Evolutionary conservation across 345 rosid genomes (phyloP).

Genomic region (Acer yangbiense): DNA sequence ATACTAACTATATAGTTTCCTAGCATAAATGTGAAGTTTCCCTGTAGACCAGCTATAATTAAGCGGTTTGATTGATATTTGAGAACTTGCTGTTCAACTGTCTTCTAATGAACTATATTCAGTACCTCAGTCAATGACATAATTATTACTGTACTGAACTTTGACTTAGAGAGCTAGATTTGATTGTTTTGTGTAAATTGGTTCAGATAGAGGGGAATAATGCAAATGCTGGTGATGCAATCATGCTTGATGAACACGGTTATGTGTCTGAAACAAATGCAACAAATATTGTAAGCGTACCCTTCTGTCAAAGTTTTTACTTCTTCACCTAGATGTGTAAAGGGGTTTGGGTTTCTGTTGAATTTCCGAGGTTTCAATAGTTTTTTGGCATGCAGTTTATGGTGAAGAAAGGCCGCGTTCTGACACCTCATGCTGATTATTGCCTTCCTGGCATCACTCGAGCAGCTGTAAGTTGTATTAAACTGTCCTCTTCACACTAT

Average conservation of each 20-base stretch:
- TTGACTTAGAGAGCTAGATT: neutral
- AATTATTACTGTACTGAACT: slow-evolving; percentile 9
- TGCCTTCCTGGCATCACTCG: slow-evolving; percentile 94
- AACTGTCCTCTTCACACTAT: slow-evolving; percentile 8
- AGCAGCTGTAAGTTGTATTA: slow-evolving; percentile 64
- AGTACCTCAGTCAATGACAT: neutral
- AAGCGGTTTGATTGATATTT: neutral
- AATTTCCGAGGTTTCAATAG: slow-evolving; percentile 1
- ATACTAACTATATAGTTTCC: neutral
- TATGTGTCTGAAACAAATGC: slow-evolving; percentile 94
- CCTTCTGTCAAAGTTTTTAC: neutral
- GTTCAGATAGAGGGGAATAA: slow-evolving; percentile 87
- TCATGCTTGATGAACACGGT: slow-evolving; percentile 95
- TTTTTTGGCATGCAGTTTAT: slow-evolving; percentile 52
- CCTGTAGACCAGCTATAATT: neutral
- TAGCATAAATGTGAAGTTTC: neutral
- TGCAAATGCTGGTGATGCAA: slow-evolving; percentile 66
- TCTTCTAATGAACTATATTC: neutral
- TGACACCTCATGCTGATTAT: slow-evolving; percentile 88
- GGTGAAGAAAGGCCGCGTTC: slow-evolving; percentile 82
- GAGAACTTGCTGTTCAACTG: neutral
- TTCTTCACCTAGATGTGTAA: neutral
- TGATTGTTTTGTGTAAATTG: slow-evolving; percentile 8
- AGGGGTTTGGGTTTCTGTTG: neutral
- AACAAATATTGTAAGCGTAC: slow-evolving; percentile 76